Evolutionary conservation across 2,329 filamentous ascomycete genomes (phyloP).

Genomic region (Iodosphaeria phyllophila): DNA sequence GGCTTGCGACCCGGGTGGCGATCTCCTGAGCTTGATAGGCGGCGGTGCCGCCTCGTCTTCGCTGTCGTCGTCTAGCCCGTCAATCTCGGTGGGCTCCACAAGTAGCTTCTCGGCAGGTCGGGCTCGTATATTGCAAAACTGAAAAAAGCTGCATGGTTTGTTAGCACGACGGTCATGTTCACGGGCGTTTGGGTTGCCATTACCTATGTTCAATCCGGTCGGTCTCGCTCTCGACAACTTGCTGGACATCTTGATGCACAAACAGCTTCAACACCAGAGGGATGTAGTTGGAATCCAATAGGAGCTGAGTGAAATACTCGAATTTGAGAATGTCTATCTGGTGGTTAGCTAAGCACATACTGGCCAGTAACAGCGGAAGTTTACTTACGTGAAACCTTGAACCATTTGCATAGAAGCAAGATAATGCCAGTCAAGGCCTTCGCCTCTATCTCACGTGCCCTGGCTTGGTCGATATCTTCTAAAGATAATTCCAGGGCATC

Average conservation of each 20-base stretch:
- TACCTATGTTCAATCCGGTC: constrained; percentile 71
- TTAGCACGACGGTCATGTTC: constrained; percentile 5
- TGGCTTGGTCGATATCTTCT: constrained; percentile 66
- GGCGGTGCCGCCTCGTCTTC: constrained; percentile 71
- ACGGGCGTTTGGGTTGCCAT: constrained; percentile 7
- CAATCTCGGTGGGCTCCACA: constrained; percentile 13
- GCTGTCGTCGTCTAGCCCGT: constrained; percentile 27
- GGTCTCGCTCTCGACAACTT: constrained; percentile 68
- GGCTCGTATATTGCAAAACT: constrained; percentile 50
- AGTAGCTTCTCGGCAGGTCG: constrained; percentile 11
- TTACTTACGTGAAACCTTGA: constrained; percentile 74
- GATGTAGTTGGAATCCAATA: constrained; percentile 89
- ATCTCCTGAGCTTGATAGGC: constrained; percentile 48
- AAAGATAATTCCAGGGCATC: constrained; percentile 34
- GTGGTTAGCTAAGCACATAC: neutral
- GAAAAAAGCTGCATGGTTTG: constrained; percentile 56
- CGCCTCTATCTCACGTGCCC: constrained; percentile 69
- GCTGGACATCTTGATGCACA: constrained; percentile 84
- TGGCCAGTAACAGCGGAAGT: constrained; percentile 5
- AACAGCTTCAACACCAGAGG: constrained; percentile 85
- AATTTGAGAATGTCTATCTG: constrained; percentile 72
- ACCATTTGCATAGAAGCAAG: constrained; percentile 84
- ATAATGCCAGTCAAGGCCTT: constrained; percentile 87
- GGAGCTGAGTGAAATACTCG: constrained; percentile 82
- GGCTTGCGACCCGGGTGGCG: constrained; percentile 19